These are phyloP conservation scores for Paramecium sonneborni DNA, from an alignment of 73 alveolate genomes.

Conservation along the genomic window DNA sequence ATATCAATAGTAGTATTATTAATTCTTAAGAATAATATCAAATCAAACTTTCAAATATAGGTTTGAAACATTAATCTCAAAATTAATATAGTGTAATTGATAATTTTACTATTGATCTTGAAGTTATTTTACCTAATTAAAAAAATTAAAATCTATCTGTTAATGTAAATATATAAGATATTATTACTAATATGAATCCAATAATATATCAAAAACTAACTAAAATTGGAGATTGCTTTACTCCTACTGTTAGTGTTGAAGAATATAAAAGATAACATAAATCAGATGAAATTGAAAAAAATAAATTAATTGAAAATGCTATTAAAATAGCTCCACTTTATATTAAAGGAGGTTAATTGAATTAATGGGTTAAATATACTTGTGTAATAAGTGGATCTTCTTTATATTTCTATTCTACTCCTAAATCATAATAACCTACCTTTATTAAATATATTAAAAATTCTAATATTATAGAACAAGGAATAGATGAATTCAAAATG, in stretches of 20 bases:
- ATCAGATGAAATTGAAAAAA: not conserved
- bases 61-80: not conserved
- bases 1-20: not conserved
- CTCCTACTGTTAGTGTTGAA: not conserved
- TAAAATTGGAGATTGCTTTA: not conserved
- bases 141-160: not conserved
- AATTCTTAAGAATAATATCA: not conserved
- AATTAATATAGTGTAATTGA: not conserved
- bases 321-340: constrained; percentile 12
- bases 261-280: not conserved
- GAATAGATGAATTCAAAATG: constrained; percentile 29
- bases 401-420: not conserved
- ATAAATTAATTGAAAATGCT: not conserved
- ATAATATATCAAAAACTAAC: not conserved
- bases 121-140: not conserved
- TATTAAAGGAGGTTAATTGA: constrained; percentile 18
- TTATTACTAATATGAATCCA: not conserved
- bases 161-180: not conserved
- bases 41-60: not conserved
- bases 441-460: not conserved
- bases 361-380: constrained; percentile 37
- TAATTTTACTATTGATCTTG: not conserved
- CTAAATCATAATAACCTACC: not conserved
- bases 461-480: not conserved
- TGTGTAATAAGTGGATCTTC: not conserved